Conservation (phyloP, 2,329 filamentous ascomycete species). For the Claviceps sp. region DNA sequence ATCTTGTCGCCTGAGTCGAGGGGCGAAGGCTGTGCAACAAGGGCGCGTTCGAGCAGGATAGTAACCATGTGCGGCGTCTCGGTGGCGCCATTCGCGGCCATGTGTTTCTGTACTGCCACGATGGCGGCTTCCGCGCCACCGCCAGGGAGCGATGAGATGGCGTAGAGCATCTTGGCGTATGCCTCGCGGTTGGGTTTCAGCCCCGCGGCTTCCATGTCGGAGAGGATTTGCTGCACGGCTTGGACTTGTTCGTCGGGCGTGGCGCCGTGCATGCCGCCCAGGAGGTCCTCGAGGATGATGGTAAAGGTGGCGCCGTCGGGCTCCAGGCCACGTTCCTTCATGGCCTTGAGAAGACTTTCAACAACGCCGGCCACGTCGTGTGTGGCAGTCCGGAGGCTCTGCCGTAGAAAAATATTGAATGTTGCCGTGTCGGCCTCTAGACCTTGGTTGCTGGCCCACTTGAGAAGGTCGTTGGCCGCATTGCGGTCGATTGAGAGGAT, state of each 20-base stretch:
- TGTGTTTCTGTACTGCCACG: constrained; percentile 47
- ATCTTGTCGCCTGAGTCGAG: constrained; percentile 33
- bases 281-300: constrained; percentile 51
- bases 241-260: constrained; percentile 35
- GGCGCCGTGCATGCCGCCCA: constrained; percentile 26
- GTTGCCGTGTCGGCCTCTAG: constrained; percentile 44
- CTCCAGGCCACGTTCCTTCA: constrained; percentile 40
- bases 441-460: constrained; percentile 43
- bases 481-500: constrained; percentile 39
- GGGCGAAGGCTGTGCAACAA: constrained; percentile 44
- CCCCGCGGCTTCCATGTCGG: constrained; percentile 41
- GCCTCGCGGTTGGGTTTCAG: constrained; percentile 47
- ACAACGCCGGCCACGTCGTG: constrained; percentile 35
- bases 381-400: constrained; percentile 36
- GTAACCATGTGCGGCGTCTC: constrained; percentile 59
- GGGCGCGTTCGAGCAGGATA: constrained; percentile 56
- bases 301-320: constrained; percentile 61
- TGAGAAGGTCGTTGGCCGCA: constrained; percentile 40
- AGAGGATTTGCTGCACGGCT: constrained; percentile 40
- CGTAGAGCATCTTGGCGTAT: constrained; percentile 58
- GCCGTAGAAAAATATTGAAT: constrained; percentile 57
- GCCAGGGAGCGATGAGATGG: constrained; percentile 21
- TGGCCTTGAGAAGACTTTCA: constrained; percentile 39
- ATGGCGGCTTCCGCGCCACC: constrained; percentile 35
- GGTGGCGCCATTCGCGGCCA: constrained; percentile 38